These are phyloP conservation scores for Plectosphaerella plurivora DNA, from an alignment of 2,329 filamentous ascomycete genomes.

Conservation along the genomic window DNA sequence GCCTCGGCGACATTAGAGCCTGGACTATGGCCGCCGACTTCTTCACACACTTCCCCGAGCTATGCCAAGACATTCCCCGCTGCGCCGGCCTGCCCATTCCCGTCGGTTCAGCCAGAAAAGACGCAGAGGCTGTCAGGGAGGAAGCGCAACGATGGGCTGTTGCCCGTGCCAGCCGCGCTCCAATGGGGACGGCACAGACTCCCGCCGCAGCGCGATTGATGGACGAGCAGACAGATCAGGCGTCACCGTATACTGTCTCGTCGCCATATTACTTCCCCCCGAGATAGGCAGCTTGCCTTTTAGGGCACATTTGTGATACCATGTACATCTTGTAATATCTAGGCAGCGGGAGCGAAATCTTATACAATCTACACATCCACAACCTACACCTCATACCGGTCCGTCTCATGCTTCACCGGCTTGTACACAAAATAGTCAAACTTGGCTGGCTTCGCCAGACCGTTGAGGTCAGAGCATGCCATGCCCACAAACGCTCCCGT, in stretches of 20 bases:
- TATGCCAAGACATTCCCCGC: conserved; percentile 23
- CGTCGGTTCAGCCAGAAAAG: not conserved
- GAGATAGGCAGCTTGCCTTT: no score
- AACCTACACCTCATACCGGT: conserved; percentile 33
- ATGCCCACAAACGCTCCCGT: conserved; percentile 57
- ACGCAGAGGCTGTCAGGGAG: not conserved
- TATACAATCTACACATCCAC: not conserved
- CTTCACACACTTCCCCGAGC: conserved; percentile 19
- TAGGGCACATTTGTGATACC: no score
- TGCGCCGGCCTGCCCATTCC: not conserved
- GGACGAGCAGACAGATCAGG: no score
- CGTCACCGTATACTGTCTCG: no score
- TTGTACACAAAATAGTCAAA: conserved; percentile 51
- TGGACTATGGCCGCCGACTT: conserved; percentile 23
- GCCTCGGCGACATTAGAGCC: conserved; percentile 16
- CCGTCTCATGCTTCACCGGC: conserved; percentile 39
- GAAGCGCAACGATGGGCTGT: not conserved
- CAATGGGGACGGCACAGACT: no score
- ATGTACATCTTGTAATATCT: no score
- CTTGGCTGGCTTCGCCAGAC: conserved; percentile 36
- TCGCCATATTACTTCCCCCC: no score
- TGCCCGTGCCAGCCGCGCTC: not conserved
- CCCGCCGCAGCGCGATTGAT: no score
- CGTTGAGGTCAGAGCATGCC: conserved; percentile 52
- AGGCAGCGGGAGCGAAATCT: no score